Conservation (phyloP, 2,329 filamentous ascomycete species). For the Chaetomiaceae sp. region DNA sequence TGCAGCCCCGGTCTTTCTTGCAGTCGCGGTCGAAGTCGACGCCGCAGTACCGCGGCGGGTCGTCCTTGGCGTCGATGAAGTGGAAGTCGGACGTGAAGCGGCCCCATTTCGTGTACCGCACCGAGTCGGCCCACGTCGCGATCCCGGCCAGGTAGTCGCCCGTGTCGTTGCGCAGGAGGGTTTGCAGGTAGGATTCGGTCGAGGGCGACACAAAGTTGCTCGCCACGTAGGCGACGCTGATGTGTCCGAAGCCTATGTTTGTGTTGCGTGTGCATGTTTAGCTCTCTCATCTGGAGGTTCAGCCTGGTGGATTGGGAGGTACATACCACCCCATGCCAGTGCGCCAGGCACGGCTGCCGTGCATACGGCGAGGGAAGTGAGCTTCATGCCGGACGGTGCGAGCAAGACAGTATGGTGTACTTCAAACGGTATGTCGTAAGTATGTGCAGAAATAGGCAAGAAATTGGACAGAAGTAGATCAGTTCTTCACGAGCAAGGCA, state of each 20-base stretch:
- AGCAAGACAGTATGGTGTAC: neutral
- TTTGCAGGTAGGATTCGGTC: conserved; percentile 55
- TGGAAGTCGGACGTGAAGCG: conserved; percentile 60
- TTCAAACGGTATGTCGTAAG: neutral
- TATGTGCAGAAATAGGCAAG: neutral
- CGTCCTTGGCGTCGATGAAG: conserved; percentile 65
- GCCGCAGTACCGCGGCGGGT: conserved; percentile 53
- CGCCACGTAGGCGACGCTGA: conserved; percentile 61
- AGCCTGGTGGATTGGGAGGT: neutral
- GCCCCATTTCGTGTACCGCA: conserved; percentile 61
- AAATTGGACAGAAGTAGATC: neutral
- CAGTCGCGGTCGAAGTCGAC: conserved; percentile 59
- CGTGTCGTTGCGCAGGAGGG: conserved; percentile 50
- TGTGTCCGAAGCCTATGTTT: conserved; percentile 62
- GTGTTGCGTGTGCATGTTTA: neutral
- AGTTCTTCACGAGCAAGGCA: neutral
- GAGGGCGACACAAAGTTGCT: conserved; percentile 54
- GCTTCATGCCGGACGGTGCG: conserved; percentile 19
- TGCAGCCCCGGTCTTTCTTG: conserved; percentile 52
- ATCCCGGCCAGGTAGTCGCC: conserved; percentile 58
- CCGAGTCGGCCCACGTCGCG: conserved; percentile 64
- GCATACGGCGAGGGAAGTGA: conserved; percentile 18
- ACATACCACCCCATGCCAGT: conserved; percentile 42
- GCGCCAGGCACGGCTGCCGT: conserved; percentile 34
- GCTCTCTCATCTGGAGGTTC: neutral